Percentiles rank a stretch among this genome's conserved stretches.
Evolutionary conservation across 179 eudicot species (phyloP).

Genomic region (Heliamphora pulchella): DNA sequence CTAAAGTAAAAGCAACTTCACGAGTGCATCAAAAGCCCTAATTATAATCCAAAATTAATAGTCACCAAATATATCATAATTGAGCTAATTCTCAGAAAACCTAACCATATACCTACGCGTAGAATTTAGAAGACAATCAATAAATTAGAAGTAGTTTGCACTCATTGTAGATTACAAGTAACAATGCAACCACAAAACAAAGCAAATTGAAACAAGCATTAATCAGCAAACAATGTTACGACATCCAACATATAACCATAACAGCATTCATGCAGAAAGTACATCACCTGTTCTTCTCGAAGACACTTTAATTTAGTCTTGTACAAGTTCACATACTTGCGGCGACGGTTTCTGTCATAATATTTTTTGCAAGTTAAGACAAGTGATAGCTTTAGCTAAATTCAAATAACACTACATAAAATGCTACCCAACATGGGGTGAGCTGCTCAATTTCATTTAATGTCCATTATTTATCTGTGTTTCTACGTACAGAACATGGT

Average conservation of each 20-base stretch:
- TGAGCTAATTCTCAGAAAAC: not conserved
- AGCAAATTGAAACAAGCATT: not conserved
- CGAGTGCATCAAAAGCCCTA: not conserved
- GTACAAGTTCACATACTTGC: constrained; percentile 87
- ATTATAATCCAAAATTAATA: not conserved
- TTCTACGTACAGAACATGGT: not conserved
- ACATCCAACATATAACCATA: not conserved
- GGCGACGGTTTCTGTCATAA: constrained; percentile 50
- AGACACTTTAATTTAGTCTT: constrained; percentile 73
- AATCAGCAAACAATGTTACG: not conserved
- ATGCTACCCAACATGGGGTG: not conserved
- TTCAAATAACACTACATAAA: not conserved
- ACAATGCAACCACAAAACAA: not conserved
- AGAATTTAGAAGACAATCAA: not conserved
- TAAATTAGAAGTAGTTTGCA: not conserved
- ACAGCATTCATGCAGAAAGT: constrained; percentile 11
- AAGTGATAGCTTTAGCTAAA: not conserved
- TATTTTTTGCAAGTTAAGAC: constrained; percentile 9
- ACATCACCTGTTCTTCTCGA: constrained; percentile 71
- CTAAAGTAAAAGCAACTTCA: not conserved
- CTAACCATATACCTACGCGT: not conserved
- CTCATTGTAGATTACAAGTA: not conserved
- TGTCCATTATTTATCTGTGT: not conserved
- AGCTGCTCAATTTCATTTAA: not conserved
- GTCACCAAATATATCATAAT: not conserved